phyloP scores from a whole-genome alignment of 495 filamentous ascomycete species.

The Aspergillus mulundensis region DNA sequence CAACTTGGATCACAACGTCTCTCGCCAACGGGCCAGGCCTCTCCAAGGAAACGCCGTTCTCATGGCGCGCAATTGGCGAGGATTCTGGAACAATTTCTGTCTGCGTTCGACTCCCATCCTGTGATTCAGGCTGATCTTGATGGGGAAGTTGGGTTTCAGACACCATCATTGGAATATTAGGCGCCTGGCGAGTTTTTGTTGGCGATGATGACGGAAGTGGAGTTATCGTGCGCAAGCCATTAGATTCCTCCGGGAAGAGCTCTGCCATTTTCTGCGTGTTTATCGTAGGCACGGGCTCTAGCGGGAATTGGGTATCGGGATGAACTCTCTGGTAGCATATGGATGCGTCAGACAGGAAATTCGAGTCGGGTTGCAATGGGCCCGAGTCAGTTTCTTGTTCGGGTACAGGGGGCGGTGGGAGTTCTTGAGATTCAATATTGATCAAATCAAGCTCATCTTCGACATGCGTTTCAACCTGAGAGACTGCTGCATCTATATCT shows the following conservation, averaged over 20 bases:
- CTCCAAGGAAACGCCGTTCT: slow-evolving; percentile 8
- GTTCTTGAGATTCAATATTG: slow-evolving; percentile 33
- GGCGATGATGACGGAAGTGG: slow-evolving; percentile 13
- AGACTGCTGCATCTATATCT: neutral
- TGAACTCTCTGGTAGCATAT: slow-evolving; percentile 38
- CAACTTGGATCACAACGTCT: slow-evolving; percentile 38
- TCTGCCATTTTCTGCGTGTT: slow-evolving; percentile 42
- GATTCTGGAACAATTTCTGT: slow-evolving; percentile 43
- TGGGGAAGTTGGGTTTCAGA: slow-evolving; percentile 24
- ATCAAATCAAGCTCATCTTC: slow-evolving; percentile 9
- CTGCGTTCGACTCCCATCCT: slow-evolving; percentile 18
- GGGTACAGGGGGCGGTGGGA: slow-evolving; percentile 25
- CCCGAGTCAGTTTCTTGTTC: slow-evolving; percentile 19
- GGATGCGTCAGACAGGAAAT: slow-evolving; percentile 39
- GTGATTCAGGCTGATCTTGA: slow-evolving; percentile 18
- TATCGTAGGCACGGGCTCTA: slow-evolving; percentile 39
- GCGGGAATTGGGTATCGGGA: slow-evolving; percentile 40
- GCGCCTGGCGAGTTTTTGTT: slow-evolving; percentile 3
- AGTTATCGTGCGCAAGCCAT: slow-evolving; percentile 14
- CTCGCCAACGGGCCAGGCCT: slow-evolving; percentile 16
- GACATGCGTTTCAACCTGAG: neutral
- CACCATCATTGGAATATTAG: neutral
- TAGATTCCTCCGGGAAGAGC: slow-evolving; percentile 36
- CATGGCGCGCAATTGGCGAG: slow-evolving; percentile 28
- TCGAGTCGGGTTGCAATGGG: slow-evolving; percentile 22